phyloP scores from a whole-genome alignment of 2,329 filamentous ascomycete genomes.

The Trichoderma cornu-damae region DNA sequence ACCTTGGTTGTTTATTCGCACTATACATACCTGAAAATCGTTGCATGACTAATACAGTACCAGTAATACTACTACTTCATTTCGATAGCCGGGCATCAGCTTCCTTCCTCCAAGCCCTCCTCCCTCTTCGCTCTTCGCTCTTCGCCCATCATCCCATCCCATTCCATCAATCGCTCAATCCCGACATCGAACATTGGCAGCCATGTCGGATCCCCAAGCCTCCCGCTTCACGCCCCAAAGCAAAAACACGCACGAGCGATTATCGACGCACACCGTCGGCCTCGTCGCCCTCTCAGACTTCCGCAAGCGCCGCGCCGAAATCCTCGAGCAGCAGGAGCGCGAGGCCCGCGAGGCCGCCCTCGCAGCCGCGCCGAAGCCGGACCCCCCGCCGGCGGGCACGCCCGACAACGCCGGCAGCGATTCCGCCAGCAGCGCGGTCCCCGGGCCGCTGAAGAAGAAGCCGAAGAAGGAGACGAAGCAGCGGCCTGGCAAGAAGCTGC shows the following conservation, averaged over 20 bases:
- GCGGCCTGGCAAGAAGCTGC: slow-evolving; percentile 41
- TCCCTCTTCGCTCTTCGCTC: too few relatives aligned
- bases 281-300: slow-evolving; percentile 90
- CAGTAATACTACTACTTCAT: too few relatives aligned
- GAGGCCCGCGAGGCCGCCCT: slow-evolving; percentile 63
- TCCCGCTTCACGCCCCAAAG: slow-evolving; percentile 71
- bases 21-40: background rate
- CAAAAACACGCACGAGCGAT: slow-evolving; percentile 70
- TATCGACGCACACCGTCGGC: slow-evolving; percentile 83
- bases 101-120: background rate
- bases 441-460: slow-evolving; percentile 27
- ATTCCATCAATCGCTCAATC: slow-evolving; percentile 26
- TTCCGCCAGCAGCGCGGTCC: slow-evolving; percentile 22
- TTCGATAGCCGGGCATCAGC: too few relatives aligned
- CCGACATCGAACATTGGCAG: background rate
- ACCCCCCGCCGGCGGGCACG: slow-evolving; percentile 45
- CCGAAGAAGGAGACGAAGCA: slow-evolving; percentile 39
- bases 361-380: slow-evolving; percentile 42
- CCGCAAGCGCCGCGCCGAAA: slow-evolving; percentile 89
- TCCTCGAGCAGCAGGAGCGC: slow-evolving; percentile 83
- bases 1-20: background rate
- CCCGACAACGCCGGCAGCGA: slow-evolving; percentile 41
- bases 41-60: too few relatives aligned
- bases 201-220: slow-evolving; percentile 24
- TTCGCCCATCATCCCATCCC: background rate